Conservation (phyloP, 352 stramenopile species). For the Phytophthora tubulina region DNA sequence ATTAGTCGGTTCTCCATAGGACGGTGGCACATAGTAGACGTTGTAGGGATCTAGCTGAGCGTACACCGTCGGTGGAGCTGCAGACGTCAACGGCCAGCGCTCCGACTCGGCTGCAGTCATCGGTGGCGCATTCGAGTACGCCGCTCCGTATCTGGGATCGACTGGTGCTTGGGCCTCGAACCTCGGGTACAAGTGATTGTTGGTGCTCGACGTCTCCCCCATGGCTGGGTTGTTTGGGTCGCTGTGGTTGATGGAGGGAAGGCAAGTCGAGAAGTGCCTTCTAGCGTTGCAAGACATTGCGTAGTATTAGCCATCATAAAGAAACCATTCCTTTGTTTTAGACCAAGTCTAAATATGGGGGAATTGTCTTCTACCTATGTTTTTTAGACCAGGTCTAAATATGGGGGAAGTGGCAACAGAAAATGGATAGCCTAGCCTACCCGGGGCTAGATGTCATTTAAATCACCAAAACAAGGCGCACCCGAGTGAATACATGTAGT, state of each 20-base stretch:
- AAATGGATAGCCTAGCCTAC: too few species aligned
- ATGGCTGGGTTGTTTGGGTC: slow-evolving; percentile 13
- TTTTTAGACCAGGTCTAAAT: too few species aligned
- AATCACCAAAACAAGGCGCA: too few species aligned
- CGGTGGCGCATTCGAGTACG: slow-evolving; percentile 20
- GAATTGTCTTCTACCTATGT: too few species aligned
- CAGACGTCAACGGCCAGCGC: slow-evolving; percentile 31
- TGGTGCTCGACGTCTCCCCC: slow-evolving; percentile 26
- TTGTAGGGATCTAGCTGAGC: slow-evolving; percentile 25
- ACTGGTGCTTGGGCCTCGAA: slow-evolving; percentile 21
- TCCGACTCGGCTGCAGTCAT: slow-evolving; percentile 29
- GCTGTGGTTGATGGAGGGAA: neutral
- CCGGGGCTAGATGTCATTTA: too few species aligned
- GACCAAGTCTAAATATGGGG: too few species aligned
- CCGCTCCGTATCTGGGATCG: slow-evolving; percentile 15
- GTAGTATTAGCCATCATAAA: too few species aligned
- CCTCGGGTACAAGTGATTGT: slow-evolving; percentile 27
- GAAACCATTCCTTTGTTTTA: too few species aligned
- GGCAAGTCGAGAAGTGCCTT: slow-evolving; percentile 21
- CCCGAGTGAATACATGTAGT: too few species aligned
- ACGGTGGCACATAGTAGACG: slow-evolving; percentile 46
- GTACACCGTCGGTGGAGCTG: slow-evolving; percentile 18
- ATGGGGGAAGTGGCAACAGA: too few species aligned
- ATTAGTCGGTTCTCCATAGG: slow-evolving; percentile 21
- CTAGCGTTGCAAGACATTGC: neutral